phyloP scores from a whole-genome alignment of 2,329 filamentous ascomycete genomes.

The Biscogniauxia sp. region DNA sequence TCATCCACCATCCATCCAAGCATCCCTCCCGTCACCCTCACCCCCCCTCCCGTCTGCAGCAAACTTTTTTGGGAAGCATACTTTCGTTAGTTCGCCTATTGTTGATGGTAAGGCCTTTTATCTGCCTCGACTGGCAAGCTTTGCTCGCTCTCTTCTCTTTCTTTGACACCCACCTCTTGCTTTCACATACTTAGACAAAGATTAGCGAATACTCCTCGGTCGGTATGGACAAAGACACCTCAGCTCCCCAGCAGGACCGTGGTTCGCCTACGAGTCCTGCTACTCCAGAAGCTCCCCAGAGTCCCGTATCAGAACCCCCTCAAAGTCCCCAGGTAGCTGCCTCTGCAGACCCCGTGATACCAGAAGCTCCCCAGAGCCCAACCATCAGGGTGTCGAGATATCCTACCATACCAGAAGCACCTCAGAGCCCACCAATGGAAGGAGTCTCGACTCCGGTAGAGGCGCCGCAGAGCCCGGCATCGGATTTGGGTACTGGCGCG shows the following conservation, averaged over 20 bases:
- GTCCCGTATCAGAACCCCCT: background rate
- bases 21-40: background rate
- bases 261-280: background rate
- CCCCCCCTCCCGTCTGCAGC: background rate
- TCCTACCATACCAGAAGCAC: slow-evolving; percentile 9
- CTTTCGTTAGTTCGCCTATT: background rate
- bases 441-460: slow-evolving; percentile 15
- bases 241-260: background rate
- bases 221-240: background rate
- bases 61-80: background rate
- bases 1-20: background rate
- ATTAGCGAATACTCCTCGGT: background rate
- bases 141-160: background rate
- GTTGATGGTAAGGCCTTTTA: background rate
- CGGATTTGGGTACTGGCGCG: slow-evolving; percentile 12
- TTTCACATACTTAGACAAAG: background rate
- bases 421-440: slow-evolving; percentile 14
- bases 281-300: background rate
- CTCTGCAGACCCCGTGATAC: background rate
- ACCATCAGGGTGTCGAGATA: background rate
- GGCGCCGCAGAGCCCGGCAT: slow-evolving; percentile 16
- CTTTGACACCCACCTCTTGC: background rate
- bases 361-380: background rate
- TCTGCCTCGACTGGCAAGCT: background rate
- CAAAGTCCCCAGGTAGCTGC: background rate